Evolutionary conservation across 495 filamentous ascomycete genomes (phyloP), one percentile per base, ranked within the genome.

Genomic region (Barbatosphaeria neglecta): DNA sequence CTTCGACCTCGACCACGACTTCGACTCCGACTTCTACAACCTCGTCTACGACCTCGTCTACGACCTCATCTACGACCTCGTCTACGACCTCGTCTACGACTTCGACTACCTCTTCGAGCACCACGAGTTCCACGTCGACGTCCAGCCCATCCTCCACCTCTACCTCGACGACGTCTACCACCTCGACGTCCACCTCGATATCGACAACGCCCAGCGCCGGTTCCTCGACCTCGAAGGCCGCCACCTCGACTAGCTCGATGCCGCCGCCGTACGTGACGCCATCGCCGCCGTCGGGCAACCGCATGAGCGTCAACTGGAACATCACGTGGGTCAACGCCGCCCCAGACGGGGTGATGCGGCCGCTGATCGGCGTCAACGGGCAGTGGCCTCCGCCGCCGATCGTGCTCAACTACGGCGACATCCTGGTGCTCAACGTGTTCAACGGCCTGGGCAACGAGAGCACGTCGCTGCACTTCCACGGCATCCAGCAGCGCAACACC

Each of bases 381-480:
- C 66, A 82, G 62, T 84, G 77, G 77, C 81, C 82, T 6, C 55
- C 74, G 28, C 82, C 80, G 6, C 52, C 67, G 11, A 75, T 85
- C 37, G 69, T 79, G 33, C 74, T 76, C 37, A 70, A 75, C 52
- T 67, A 78, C 50, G 81, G 80, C 25, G 83, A 86, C 48, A 66
- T 57, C 6, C 50, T 87, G 13, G 59, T 83, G 23, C 71, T 84
- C 23, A 75, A 82, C 46, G 63, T 83, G 44, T 58, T 75, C 50
- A 87, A 87, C 57, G 67, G 65, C 8, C 70, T 86, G n/a, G 77
- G 71, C 16, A 74, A 85, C 50, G 61, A 82, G 50, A 65, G 55
- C 31, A 78, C 81, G 4, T 71, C 67, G 25, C 61, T 86, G n/a
- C 83, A 87, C 63, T 87, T 76, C 56, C 83, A 87, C 53, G 83